Conservation (phyloP, 345 rosid genomes). For the Trapa bicornis region DNA sequence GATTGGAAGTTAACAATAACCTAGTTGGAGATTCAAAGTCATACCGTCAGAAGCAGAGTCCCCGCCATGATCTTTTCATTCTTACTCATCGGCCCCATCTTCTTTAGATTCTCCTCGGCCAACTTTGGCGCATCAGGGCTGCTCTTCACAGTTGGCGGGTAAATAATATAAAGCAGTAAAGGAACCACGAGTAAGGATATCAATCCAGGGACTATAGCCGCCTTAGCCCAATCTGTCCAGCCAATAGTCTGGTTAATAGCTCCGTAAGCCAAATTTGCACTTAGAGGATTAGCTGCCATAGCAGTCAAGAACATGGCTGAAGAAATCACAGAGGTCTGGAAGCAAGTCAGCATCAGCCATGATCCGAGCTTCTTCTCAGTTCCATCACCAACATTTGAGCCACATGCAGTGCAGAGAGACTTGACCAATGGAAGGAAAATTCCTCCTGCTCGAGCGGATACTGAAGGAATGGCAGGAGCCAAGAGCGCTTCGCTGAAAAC, state of each 20-base stretch:
- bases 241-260: constrained; percentile 77
- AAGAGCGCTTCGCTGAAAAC: constrained; percentile 87
- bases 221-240: constrained; percentile 99
- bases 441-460: constrained; percentile 99
- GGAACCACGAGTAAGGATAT: constrained; percentile 84
- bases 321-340: constrained; percentile 90
- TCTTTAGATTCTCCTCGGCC: constrained; percentile 74
- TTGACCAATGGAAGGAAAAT: constrained; percentile 86
- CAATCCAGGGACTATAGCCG: constrained; percentile 85
- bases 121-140: constrained; percentile 97
- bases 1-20: neutral
- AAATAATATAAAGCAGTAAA: constrained; percentile 57
- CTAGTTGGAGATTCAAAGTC: constrained; percentile 2
- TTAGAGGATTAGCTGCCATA: constrained; percentile 99
- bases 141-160: constrained; percentile 81
- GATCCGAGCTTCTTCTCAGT: constrained; percentile 84
- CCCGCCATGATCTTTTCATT: constrained; percentile 89
- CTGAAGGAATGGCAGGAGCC: constrained; percentile 98
- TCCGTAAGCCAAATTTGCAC: constrained; percentile 64
- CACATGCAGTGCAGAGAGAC: constrained; percentile 88
- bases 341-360: constrained; percentile 95
- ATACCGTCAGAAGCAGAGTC: constrained; percentile 85
- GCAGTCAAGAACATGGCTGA: constrained; percentile 98
- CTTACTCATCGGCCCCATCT: constrained; percentile 88
- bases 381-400: constrained; percentile 88